A percentile compares a stretch with the other conserved stretches of the same genome.
Conservation (phyloP, 2,329 filamentous ascomycete species). For the Neofusicoccum sp. region DNA sequence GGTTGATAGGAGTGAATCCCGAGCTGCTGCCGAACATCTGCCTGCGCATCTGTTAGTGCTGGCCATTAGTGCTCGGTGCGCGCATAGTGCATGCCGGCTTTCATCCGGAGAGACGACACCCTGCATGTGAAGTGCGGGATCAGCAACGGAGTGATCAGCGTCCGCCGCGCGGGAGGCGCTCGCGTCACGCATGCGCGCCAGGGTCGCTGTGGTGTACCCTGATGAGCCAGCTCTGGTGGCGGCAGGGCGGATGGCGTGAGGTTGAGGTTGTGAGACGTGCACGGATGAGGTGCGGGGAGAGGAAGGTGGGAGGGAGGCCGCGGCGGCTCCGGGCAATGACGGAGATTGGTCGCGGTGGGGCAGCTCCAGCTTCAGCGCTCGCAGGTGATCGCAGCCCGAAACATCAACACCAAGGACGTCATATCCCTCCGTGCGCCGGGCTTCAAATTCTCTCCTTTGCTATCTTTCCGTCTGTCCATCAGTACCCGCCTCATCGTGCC, state of each 20-base stretch:
- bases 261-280: neutral
- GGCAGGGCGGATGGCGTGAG: neutral
- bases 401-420: slow-evolving; percentile 14
- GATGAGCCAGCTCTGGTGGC: neutral
- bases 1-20: slow-evolving; percentile 12
- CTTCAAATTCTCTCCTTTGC: slow-evolving; percentile 1
- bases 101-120: neutral
- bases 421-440: slow-evolving; percentile 4
- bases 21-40: neutral
- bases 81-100: neutral
- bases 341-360: neutral
- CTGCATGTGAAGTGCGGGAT: neutral
- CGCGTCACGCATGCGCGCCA: neutral
- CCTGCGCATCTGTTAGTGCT: neutral
- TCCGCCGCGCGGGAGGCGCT: neutral
- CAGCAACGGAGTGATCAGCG: slow-evolving; percentile 1
- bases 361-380: neutral
- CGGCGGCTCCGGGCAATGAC: slow-evolving; percentile 8
- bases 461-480: neutral
- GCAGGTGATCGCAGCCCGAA: slow-evolving; percentile 17
- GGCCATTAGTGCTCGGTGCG: neutral
- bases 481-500: neutral
- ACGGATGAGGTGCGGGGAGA: neutral
- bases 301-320: slow-evolving; percentile 1
- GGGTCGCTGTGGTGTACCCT: neutral